Base-by-base conservation (phyloP, 108 stramenopile species). In the Nitzschia putrida region DNA sequence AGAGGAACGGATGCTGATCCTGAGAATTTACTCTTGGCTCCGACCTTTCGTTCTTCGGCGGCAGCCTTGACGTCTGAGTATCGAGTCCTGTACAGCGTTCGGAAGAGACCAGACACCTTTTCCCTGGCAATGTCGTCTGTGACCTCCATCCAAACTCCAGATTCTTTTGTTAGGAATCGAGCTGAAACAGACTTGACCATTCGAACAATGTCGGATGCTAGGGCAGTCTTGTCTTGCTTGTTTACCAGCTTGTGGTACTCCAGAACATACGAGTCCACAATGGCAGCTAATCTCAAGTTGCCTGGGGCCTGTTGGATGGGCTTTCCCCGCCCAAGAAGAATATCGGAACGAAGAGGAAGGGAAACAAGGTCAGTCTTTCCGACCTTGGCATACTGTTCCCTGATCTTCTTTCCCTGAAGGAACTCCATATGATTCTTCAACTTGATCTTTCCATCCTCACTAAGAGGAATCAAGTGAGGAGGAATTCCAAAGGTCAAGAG, bases 281-380 rank as follows among this genome's bases (percentile, higher is more conserved):
- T 45, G 63, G 50, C 43, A 29, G 49, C 13, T 8, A 77, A 58
- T 23, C 34, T 16, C 11, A 67, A 44, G 64, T 78, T 78, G 23
- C 77, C 77, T 16, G 77, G 64, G 45, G 73, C 64, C 18, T 56
- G 39, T 37, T 66, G 44, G 20, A 68, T 73, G 18, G 59, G 66
- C 39, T 66, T 43, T 8, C 77, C 77, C 9, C 77, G 66, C 6
- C 77, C 77, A 56, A 60, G 65, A 22, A 78, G 59, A 16, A 78
- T 43, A 40, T 78, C 77, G 14, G 61, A 63, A 45, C 20, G 49
- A 5, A 63, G 24, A 0, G 61, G 61, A 5, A 63, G 42, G 44
- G 12, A 45, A 24, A 63, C 23, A 8, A 63, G 12, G 12, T 63
- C 21, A n/a, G 42, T 22, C 21, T 24, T 39, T n/a, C 61, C 44